Evolutionary conservation across 441 rosid species (phyloP).

Genomic region (Adansonia rubrostipa): DNA sequence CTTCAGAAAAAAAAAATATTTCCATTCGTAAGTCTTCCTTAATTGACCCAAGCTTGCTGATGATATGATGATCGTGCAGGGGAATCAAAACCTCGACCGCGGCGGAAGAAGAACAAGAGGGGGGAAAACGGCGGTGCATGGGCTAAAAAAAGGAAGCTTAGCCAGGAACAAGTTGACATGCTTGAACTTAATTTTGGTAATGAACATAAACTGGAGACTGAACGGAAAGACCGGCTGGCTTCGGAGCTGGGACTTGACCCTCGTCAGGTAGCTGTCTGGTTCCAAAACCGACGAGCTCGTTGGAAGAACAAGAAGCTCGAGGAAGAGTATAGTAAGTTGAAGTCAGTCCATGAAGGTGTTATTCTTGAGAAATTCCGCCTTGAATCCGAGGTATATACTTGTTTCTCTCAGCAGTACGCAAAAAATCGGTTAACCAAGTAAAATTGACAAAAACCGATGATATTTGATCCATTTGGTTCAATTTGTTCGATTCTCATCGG

Average conservation of each 20-base stretch:
- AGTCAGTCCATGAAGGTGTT: constrained; percentile 49
- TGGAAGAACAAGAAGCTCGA: constrained; percentile 89
- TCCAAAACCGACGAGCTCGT: constrained; percentile 85
- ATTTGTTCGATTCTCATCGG: too few species aligned
- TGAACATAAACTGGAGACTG: constrained; percentile 83
- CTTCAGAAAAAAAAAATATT: background rate
- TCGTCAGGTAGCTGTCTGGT: constrained; percentile 93
- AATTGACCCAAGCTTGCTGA: background rate
- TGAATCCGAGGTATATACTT: constrained; percentile 64
- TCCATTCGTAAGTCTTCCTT: background rate
- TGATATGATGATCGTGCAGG: constrained; percentile 33
- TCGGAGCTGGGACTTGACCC: constrained; percentile 77
- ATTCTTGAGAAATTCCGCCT: constrained; percentile 65
- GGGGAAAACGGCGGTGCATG: constrained; percentile 35
- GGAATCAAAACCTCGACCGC: constrained; percentile 52
- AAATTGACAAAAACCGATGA: too few species aligned
- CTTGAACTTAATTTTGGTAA: constrained; percentile 64
- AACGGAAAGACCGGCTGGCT: constrained; percentile 77
- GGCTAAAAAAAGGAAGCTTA: constrained; percentile 72
- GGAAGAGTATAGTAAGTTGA: constrained; percentile 65
- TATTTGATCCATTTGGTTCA: too few species aligned
- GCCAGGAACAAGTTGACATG: constrained; percentile 61
- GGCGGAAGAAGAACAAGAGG: constrained; percentile 59
- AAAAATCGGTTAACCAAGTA: too few species aligned
- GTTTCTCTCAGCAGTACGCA: too few species aligned